Conservation (phyloP, 495 filamentous ascomycete genomes). For the Talaromyces proteolyticus region DNA sequence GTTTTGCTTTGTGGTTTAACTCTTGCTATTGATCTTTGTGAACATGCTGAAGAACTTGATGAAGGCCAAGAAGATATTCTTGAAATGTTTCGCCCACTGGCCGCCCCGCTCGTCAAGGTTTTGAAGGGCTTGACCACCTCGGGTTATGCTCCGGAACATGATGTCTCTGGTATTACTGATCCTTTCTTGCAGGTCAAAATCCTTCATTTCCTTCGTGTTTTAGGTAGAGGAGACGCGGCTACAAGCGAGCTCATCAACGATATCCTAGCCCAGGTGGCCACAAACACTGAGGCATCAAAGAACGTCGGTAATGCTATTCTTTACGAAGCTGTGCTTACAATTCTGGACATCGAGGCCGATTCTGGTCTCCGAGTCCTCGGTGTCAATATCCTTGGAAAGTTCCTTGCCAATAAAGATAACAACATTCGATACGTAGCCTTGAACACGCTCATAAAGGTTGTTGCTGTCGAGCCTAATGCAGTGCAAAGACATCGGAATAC, state of each 20-base stretch:
- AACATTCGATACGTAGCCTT: conserved; percentile 98
- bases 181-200: conserved; percentile 99
- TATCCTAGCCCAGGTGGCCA: conserved; percentile 95
- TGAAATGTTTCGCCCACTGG: conserved; percentile 82
- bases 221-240: conserved; percentile 79
- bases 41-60: conserved; percentile 79
- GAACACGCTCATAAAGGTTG: conserved; percentile 96
- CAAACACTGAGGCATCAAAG: conserved; percentile 96
- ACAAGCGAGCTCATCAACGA: conserved; percentile 98
- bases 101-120: conserved; percentile 73
- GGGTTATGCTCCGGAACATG: conserved; percentile 95
- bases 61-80: conserved; percentile 80
- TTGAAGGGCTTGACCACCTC: conserved; percentile 88
- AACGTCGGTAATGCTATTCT: conserved; percentile 98
- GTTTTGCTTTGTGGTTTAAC: conserved; percentile 91
- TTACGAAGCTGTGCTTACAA: conserved; percentile 95
- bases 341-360: conserved; percentile 96
- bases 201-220: conserved; percentile 72
- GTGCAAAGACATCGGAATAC: conserved; percentile 97
- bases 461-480: conserved; percentile 95
- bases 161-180: conserved; percentile 96
- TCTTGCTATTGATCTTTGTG: conserved; percentile 84
- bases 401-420: conserved; percentile 95
- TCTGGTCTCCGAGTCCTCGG: conserved; percentile 88
- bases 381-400: conserved; percentile 97